Base-by-base conservation (phyloP, 441 rosid genomes). In the Biscutella auriculata region DNA sequence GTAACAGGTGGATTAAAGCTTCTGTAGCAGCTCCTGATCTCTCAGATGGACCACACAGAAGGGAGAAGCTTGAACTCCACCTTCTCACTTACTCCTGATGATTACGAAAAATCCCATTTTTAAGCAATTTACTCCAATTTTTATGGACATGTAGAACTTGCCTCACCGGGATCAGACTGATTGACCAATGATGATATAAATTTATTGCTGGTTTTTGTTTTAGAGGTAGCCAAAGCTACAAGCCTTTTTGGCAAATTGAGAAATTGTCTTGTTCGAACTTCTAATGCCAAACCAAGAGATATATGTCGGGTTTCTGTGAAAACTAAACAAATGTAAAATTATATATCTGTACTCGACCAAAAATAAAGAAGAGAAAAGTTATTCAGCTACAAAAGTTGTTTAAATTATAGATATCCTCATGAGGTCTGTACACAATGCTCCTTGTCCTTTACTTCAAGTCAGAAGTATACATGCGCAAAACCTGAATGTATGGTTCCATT, bases 1-100 rank as follows among this genome's bases (percentile, higher is more conserved):
- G 91, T 88, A 45, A 85, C 96, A 6, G 96, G 96, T 52, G 95
- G 82, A 42, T 70, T 88, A 56, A 88, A 79, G 74, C 95, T 88
- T 54, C 67, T 88, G 60, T 85, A 78, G 69, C n/a, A 42, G 46
- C 36, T 58, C 63, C 17, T 3, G 14, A 45, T 60, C 51, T 53
- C 62, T 13, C 37, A 59, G 51, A 67, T 37, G 43, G 56, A 57
- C 49, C 37, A 45, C 45, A 25, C 29, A 46, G 67, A 53, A 32
- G 17, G 33, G 44, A 53, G 54, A 44, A 61, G 25, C 62, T 30
- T 28, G 17, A 25, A 53, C 52, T 39, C 36, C 29, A 43, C 15
- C 15, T 37, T 53, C 50, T 15, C n/a, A 53, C 29, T 16, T 32
- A 23, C 37, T 58, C 60, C 13, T 67, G 72, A 60, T 60, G 72